Percentiles rank a stretch among this genome's conserved stretches.
Conservation (phyloP, 192 early-diverging fungal genomes). For the Coemansia pectinata region DNA sequence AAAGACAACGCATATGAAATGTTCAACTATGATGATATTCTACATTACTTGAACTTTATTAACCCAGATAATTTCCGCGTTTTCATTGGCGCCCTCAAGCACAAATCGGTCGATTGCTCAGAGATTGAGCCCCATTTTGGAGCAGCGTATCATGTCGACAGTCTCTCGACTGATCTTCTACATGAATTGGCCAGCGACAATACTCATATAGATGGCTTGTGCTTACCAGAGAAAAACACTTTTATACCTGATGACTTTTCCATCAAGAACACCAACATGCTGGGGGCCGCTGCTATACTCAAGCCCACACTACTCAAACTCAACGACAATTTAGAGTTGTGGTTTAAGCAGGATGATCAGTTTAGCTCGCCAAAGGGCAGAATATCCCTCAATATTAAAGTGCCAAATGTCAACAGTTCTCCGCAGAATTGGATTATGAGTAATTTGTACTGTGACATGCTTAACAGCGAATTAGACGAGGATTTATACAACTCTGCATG, state of each 20-base stretch:
- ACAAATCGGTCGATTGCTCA: conserved; percentile 20
- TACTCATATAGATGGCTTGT: neutral
- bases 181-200: neutral
- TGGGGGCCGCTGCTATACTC: neutral
- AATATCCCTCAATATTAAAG: conserved; percentile 12
- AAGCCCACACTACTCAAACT: conserved; percentile 14
- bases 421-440: neutral
- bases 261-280: neutral
- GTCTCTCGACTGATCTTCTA: neutral
- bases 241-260: conserved; percentile 36
- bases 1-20: conserved; percentile 62
- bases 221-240: conserved; percentile 1
- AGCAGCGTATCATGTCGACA: conserved; percentile 65
- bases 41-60: conserved; percentile 59
- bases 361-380: conserved; percentile 81
- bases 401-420: neutral
- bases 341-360: conserved; percentile 90
- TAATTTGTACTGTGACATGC: conserved; percentile 54
- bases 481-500: conserved; percentile 59
- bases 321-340: conserved; percentile 58
- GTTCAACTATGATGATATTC: conserved; percentile 61
- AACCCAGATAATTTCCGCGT: conserved; percentile 59
- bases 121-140: conserved; percentile 73
- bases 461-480: conserved; percentile 73
- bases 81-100: conserved; percentile 34